Percentiles rank a stretch among this genome's conserved stretches.
Evolutionary conservation across 768 basidiomycete species (phyloP).

Genomic region (Tremella fuciformis): DNA sequence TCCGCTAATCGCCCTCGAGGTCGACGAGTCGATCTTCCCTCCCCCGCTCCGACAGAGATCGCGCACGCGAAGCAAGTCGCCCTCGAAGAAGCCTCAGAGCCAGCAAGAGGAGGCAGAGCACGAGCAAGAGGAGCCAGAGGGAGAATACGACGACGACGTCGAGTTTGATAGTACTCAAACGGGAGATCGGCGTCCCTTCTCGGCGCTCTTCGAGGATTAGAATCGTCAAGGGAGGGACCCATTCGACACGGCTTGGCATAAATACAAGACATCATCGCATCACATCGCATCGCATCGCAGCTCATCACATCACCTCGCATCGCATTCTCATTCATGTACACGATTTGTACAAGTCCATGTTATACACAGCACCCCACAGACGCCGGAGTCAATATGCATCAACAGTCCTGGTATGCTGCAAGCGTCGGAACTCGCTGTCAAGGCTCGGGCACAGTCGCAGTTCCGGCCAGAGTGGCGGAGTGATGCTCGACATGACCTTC

Average conservation of each 20-base stretch:
- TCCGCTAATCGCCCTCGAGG: background rate
- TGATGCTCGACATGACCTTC: no score
- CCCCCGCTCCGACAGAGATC: background rate
- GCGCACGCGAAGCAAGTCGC: background rate
- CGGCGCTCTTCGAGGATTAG: conserved; percentile 8
- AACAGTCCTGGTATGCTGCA: no score
- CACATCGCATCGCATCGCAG: no score
- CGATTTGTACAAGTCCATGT: no score
- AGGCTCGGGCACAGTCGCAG: no score
- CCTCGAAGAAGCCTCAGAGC: background rate
- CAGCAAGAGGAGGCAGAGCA: background rate
- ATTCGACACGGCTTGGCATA: background rate
- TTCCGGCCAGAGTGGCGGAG: no score
- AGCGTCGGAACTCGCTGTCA: no score
- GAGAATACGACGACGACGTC: conserved; percentile 19
- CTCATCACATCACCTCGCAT: no score
- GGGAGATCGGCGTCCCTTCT: background rate
- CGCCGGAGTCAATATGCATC: no score
- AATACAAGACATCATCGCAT: no score
- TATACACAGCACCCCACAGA: no score
- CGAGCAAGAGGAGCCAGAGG: conserved; percentile 3
- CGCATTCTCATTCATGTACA: no score
- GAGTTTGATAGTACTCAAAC: conserved; percentile 4
- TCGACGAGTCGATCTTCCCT: conserved; percentile 6
- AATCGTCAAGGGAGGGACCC: background rate